phyloP scores from a whole-genome alignment of 495 filamentous ascomycete genomes.

The Annulohypoxylon stygium region DNA sequence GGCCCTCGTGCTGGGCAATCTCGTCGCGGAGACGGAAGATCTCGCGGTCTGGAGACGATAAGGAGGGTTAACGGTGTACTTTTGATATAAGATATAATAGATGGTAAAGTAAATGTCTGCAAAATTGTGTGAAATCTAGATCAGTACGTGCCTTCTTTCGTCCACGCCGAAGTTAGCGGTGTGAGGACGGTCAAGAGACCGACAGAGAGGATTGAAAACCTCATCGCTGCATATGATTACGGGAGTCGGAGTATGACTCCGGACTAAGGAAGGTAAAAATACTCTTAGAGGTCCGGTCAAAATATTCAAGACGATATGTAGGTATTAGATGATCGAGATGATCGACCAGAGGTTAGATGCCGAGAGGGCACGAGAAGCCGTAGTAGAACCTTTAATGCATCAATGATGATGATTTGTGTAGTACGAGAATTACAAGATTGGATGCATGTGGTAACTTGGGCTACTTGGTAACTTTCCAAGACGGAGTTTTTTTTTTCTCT shows the following conservation, averaged over 20 bases:
- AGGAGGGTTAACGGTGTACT: slow-evolving; percentile 2
- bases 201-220: slow-evolving; percentile 63
- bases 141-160: slow-evolving; percentile 77
- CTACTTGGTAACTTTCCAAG: slow-evolving; percentile 2
- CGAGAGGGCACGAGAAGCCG: slow-evolving; percentile 36
- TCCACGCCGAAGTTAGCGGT: slow-evolving; percentile 78
- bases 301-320: neutral
- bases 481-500: slow-evolving; percentile 14
- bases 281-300: neutral
- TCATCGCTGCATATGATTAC: slow-evolving; percentile 61
- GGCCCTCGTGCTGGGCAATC: slow-evolving; percentile 78
- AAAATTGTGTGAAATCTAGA: neutral
- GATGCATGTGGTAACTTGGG: neutral
- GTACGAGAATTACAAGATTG: slow-evolving; percentile 16
- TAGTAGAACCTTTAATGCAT: slow-evolving; percentile 23
- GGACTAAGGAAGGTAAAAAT: neutral
- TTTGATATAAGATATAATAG: slow-evolving; percentile 3
- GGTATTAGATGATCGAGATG: slow-evolving; percentile 6
- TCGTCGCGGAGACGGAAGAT: slow-evolving; percentile 96
- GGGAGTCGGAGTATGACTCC: slow-evolving; percentile 55
- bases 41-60: slow-evolving; percentile 79
- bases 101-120: slow-evolving; percentile 2
- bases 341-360: slow-evolving; percentile 28
- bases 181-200: slow-evolving; percentile 70
- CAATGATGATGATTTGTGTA: slow-evolving; percentile 35